A percentile compares a stretch with the other conserved stretches of the same genome.
These are phyloP conservation scores for Vicia faba DNA, from an alignment of 306 rosid genomes.

Conservation along the genomic window DNA sequence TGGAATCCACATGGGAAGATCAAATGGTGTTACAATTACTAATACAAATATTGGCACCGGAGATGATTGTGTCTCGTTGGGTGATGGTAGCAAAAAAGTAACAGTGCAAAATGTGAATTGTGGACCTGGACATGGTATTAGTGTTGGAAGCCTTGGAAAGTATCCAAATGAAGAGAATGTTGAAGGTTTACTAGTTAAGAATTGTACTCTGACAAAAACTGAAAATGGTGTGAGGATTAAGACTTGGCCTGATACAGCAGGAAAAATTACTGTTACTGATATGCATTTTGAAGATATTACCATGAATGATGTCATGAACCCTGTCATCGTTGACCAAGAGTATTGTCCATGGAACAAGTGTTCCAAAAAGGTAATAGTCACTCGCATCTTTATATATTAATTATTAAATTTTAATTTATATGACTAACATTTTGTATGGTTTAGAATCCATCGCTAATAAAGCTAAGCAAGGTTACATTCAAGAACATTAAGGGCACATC, in stretches of 20 bases:
- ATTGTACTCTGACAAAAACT: constrained; percentile 1
- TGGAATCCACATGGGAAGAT: no score
- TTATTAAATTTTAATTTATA: neutral
- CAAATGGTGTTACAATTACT: no score
- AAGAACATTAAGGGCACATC: constrained; percentile 23
- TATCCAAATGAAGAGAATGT: neutral
- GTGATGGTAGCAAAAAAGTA: no score
- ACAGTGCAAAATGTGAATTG: neutral
- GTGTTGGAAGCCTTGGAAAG: constrained; percentile 35
- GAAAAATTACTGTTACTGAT: neutral
- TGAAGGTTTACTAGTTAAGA: neutral
- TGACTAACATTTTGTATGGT: neutral
- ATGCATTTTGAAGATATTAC: constrained; percentile 28
- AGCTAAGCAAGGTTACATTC: constrained; percentile 25
- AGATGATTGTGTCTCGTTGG: no score
- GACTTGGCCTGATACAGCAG: constrained; percentile 1
- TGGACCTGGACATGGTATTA: constrained; percentile 5
- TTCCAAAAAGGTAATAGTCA: neutral
- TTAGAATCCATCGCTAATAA: constrained; percentile 19
- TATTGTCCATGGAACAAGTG: constrained; percentile 19
- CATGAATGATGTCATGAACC: constrained; percentile 11
- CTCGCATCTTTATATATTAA: neutral
- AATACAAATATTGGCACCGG: no score
- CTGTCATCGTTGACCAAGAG: neutral
- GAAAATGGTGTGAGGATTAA: constrained; percentile 16